Evolutionary conservation across 2,329 filamentous ascomycete species (phyloP).

Genomic region (Biscogniauxia sp.): DNA sequence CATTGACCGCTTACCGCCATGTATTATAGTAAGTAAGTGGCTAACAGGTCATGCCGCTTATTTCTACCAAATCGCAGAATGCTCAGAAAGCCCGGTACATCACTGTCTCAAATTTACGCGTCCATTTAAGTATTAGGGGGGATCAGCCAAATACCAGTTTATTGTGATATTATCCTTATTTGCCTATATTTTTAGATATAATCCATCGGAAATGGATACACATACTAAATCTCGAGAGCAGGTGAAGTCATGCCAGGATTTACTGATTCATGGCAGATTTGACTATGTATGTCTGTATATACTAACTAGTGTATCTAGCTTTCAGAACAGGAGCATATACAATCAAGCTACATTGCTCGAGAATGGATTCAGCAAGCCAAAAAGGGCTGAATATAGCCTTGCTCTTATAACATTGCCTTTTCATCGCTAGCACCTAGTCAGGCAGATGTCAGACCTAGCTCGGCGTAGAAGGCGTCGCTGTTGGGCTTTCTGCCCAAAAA

Average conservation of each 20-base stretch:
- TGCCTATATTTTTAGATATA: not conserved
- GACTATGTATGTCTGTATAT: not conserved
- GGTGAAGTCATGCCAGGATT: not conserved
- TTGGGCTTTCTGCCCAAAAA: slow-evolving; percentile 76
- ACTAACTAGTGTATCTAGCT: not conserved
- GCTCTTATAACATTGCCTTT: not conserved
- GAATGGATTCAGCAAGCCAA: not conserved
- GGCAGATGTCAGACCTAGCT: slow-evolving; percentile 56
- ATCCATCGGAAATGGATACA: not conserved
- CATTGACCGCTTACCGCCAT: too few relatives aligned
- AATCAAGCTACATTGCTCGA: not conserved
- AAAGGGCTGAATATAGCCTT: not conserved
- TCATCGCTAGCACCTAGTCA: slow-evolving; percentile 1
- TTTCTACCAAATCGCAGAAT: too few relatives aligned
- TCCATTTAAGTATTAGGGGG: too few relatives aligned
- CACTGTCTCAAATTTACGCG: too few relatives aligned
- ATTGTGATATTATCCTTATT: not conserved
- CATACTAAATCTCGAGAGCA: too few relatives aligned
- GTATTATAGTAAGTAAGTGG: too few relatives aligned
- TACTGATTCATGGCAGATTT: not conserved
- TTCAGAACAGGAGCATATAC: not conserved
- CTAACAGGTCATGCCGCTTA: too few relatives aligned
- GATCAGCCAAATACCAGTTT: too few relatives aligned
- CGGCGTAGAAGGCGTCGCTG: slow-evolving; percentile 76
- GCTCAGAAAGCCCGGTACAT: too few relatives aligned